phyloP scores from a whole-genome alignment of 805 yeast genomes.

The Starmera caribaea region DNA sequence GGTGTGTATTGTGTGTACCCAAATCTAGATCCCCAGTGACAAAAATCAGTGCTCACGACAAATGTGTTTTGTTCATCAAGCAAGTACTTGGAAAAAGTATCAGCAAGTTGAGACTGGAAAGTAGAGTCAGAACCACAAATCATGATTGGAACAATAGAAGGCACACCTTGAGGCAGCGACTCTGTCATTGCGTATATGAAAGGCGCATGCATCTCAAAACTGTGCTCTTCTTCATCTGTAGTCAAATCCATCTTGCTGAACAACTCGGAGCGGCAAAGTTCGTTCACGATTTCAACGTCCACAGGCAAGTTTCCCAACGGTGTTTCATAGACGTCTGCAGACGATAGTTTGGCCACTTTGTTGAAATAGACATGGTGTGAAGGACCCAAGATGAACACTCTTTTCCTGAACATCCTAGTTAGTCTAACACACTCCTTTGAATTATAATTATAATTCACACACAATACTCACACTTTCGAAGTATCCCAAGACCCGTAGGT shows the following conservation, averaged over 20 bases:
- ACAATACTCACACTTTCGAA: constrained; percentile 24
- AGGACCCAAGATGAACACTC: constrained; percentile 83
- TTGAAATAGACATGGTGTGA: constrained; percentile 82
- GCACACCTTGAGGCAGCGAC: constrained; percentile 23
- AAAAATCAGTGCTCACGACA: constrained; percentile 82
- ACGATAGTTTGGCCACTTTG: constrained; percentile 45
- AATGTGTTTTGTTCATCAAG: constrained; percentile 51
- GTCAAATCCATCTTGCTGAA: constrained; percentile 48
- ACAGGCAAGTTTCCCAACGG: constrained; percentile 74
- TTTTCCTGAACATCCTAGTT: constrained; percentile 23
- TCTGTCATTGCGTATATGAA: constrained; percentile 44
- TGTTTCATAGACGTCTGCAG: constrained; percentile 53
- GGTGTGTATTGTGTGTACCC: constrained; percentile 43
- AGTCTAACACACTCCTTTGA: neutral
- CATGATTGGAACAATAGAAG: constrained; percentile 66
- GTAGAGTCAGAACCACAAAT: constrained; percentile 46
- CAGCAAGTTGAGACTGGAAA: constrained; percentile 36
- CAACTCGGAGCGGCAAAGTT: constrained; percentile 26
- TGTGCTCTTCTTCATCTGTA: constrained; percentile 79
- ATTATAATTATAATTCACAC: neutral
- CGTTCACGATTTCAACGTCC: constrained; percentile 37
- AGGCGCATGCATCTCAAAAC: constrained; percentile 92
- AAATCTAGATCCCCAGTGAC: constrained; percentile 84
- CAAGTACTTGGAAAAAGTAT: constrained; percentile 42
- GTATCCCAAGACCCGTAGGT: constrained; percentile 68